Evolutionary conservation across 129 eudicot species (phyloP).

Genomic region (Pulicaria dysenterica): DNA sequence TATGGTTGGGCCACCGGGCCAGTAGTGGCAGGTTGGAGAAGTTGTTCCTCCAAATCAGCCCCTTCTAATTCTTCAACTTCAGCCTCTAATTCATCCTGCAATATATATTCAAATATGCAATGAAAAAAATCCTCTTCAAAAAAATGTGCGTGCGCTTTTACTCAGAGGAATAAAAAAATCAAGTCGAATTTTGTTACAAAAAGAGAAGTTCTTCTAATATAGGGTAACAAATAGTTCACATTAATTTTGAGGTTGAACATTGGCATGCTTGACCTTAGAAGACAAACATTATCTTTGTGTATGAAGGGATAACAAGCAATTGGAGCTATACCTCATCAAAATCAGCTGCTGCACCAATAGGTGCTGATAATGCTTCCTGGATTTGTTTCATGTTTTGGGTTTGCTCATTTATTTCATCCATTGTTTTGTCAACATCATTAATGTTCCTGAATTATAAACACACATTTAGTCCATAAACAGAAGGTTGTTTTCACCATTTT

Average conservation of each 20-base stretch:
- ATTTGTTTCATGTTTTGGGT: conserved; percentile 50
- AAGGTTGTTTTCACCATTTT: not conserved
- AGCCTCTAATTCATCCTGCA: conserved; percentile 44
- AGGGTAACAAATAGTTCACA: not conserved
- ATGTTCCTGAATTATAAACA: conserved; percentile 38
- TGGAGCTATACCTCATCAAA: conserved; percentile 46
- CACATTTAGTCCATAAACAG: not conserved
- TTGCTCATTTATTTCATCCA: conserved; percentile 59
- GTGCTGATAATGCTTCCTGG: conserved; percentile 59
- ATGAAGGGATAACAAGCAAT: not conserved
- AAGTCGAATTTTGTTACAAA: not conserved
- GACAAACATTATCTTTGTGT: conserved; percentile 4
- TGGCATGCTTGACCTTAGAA: not conserved
- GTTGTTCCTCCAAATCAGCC: conserved; percentile 35
- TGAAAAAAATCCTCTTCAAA: not conserved
- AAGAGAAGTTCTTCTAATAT: not conserved
- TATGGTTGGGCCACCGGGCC: not conserved
- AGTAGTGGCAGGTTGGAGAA: conserved; percentile 34
- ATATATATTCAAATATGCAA: not conserved
- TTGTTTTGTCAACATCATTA: conserved; percentile 49
- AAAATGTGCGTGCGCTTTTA: not conserved
- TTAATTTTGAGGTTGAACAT: not conserved
- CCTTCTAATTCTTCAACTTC: conserved; percentile 43
- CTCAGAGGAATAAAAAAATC: conserved; percentile 5
- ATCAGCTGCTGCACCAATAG: conserved; percentile 54